phyloP scores from a whole-genome alignment of 2,329 filamentous ascomycete genomes.

The Macroventuria anomochaeta region DNA sequence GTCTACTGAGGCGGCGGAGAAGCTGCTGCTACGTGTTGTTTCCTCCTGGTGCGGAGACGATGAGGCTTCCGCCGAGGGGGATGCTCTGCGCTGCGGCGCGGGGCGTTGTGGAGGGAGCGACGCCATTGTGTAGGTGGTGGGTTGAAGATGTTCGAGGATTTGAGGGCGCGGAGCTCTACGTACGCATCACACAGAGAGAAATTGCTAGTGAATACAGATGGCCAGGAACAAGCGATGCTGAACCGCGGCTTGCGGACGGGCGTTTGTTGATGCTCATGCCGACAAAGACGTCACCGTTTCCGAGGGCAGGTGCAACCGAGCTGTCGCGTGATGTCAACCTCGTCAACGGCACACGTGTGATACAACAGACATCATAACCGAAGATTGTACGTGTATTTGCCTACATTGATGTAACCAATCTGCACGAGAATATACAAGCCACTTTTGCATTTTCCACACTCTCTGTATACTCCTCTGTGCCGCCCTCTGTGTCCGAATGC shows the following conservation, averaged over 20 bases:
- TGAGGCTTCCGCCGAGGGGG: slow-evolving; percentile 31
- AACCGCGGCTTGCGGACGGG: slow-evolving; percentile 6
- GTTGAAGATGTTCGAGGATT: neutral
- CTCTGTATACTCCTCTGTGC: neutral
- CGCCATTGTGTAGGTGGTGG: slow-evolving; percentile 43
- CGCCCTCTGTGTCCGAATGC: neutral
- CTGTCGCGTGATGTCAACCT: neutral
- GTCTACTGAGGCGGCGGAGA: slow-evolving; percentile 52
- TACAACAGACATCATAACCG: neutral
- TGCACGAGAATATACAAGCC: neutral
- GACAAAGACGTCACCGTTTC: slow-evolving; percentile 11
- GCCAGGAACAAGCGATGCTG: neutral
- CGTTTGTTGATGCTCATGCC: slow-evolving; percentile 15
- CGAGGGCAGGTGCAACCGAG: slow-evolving; percentile 7
- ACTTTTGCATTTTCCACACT: neutral
- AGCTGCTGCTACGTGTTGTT: slow-evolving; percentile 41
- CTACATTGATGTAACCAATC: slow-evolving; percentile 1
- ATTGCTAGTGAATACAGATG: neutral
- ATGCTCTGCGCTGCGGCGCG: slow-evolving; percentile 43
- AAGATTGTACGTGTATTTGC: neutral
- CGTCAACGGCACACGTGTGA: neutral
- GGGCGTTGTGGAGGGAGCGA: slow-evolving; percentile 51
- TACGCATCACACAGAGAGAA: neutral
- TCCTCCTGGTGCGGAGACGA: slow-evolving; percentile 28
- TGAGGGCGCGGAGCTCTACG: neutral